phyloP scores from a whole-genome alignment of 306 rosid species.

The Ammopiptanthus mongolicus region DNA sequence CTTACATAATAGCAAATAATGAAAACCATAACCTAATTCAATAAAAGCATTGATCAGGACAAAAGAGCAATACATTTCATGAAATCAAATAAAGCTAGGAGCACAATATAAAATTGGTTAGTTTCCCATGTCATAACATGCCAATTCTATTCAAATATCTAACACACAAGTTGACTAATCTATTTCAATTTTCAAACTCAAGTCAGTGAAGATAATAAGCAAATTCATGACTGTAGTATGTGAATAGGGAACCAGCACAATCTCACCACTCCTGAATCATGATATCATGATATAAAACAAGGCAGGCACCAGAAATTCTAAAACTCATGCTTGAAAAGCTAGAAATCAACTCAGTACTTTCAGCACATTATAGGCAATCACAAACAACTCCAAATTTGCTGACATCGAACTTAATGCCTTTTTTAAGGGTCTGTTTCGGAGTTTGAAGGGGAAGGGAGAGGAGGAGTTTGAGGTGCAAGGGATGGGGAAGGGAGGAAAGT shows the following conservation, averaged over 20 bases:
- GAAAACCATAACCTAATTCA: constrained; percentile 3
- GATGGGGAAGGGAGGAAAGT: too few species aligned
- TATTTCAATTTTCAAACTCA: neutral
- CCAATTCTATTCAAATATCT: constrained; percentile 4
- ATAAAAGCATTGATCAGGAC: neutral
- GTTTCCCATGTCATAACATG: constrained; percentile 1
- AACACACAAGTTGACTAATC: neutral
- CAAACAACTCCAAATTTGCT: neutral
- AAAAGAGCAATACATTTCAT: neutral
- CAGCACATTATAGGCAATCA: neutral
- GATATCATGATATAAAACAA: neutral
- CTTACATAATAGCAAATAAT: constrained; percentile 27
- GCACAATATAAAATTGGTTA: neutral
- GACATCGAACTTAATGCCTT: neutral
- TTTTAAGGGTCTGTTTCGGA: too few species aligned
- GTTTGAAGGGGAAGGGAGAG: too few species aligned
- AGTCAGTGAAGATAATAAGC: neutral
- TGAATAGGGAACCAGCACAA: neutral
- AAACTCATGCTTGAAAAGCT: neutral
- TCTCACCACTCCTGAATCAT: too few species aligned
- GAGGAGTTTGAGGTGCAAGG: too few species aligned
- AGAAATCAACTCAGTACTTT: neutral
- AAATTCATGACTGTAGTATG: neutral
- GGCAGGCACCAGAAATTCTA: neutral
- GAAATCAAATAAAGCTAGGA: neutral